Conservation (phyloP, 1,284 basidiomycete genomes). For the Flammula alnicola region DNA sequence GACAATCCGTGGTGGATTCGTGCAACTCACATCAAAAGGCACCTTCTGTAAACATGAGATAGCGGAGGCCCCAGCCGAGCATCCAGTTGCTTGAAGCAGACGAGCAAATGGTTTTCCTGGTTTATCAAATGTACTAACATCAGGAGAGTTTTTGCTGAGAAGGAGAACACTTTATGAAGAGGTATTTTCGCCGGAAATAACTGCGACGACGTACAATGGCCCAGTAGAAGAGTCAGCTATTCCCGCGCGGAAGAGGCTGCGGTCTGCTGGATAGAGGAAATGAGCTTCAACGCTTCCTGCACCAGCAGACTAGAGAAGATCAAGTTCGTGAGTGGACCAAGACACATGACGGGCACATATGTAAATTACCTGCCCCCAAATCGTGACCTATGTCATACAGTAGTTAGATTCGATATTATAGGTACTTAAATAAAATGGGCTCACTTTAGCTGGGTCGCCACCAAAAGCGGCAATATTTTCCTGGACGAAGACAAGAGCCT, state of each 20-base stretch:
- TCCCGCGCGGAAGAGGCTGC: slow-evolving; percentile 52
- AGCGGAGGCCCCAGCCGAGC: slow-evolving; percentile 44
- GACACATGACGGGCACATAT: not conserved
- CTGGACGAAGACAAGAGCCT: slow-evolving; percentile 62
- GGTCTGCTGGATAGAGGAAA: slow-evolving; percentile 47
- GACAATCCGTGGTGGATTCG: not conserved
- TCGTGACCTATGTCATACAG: slow-evolving; percentile 56
- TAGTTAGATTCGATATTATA: not conserved
- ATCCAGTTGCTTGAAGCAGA: slow-evolving; percentile 51
- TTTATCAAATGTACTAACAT: slow-evolving; percentile 55
- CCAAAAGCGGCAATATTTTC: slow-evolving; percentile 67
- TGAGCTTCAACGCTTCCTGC: slow-evolving; percentile 59
- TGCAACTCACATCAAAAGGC: slow-evolving; percentile 47
- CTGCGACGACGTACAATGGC: slow-evolving; percentile 46
- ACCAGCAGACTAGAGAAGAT: slow-evolving; percentile 51
- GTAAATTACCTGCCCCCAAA: slow-evolving; percentile 57
- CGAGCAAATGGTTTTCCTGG: slow-evolving; percentile 57
- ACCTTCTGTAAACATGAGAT: slow-evolving; percentile 52
- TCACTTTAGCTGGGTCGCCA: slow-evolving; percentile 62
- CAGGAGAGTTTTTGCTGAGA: slow-evolving; percentile 57
- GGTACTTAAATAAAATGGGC: slow-evolving; percentile 5
- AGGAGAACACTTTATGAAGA: not conserved
- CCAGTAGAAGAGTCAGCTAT: slow-evolving; percentile 60
- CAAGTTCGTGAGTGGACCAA: not conserved
- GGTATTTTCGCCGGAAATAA: not conserved